Base-by-base conservation (phyloP, 352 stramenopile genomes). In the Pythium utonaiense region DNA sequence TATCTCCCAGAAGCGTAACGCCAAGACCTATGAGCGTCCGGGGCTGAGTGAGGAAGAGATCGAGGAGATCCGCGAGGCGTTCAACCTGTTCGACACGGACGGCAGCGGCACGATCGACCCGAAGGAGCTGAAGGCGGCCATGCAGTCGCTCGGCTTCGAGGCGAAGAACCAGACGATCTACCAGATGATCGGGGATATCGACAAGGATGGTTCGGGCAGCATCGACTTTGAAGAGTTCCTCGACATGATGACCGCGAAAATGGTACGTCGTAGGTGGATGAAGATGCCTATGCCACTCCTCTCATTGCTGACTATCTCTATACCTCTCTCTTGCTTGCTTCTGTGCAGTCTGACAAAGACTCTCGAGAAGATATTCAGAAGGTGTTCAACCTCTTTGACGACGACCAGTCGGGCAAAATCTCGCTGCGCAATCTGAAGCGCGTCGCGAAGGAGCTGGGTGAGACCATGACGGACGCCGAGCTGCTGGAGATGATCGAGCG, bases 401-500 rank as follows among this genome's bases (percentile, higher is more conserved):
- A 98, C 69, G 96, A 98, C 73, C 93, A 98, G 64, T 97, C 91
- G 56, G 96, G 96, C 19, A 98, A 98, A 66, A 98, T 99, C 68
- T 97, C 89, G 34, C 89, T 98, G 66, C 83, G 89, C 25, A 98
- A 99, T 76, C 85, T 99, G 59, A 99, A 98, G 71, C 84, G 96
- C 60, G 94, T 99, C 33, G 96, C 97, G 19, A 97, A 98, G 62
- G 96, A 99, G 70, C 78, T 99, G n/a, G 97, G 97, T 36, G 97
- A 99, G 81, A 98, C 93, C 64, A 98, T 99, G 88, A 98, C 95
- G 22, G 95, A 99, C 72, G 96, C 98, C 56, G 97, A 99, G 83
- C 75, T 99, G 64, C 87, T 98, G 51, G 96, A 99, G 77, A 99
- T 99, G 97, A 99, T 99, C 64, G 96, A 99, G 73, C 84, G 97